Conservation (phyloP, 306 rosid genomes). For the Malus sylvestris region DNA sequence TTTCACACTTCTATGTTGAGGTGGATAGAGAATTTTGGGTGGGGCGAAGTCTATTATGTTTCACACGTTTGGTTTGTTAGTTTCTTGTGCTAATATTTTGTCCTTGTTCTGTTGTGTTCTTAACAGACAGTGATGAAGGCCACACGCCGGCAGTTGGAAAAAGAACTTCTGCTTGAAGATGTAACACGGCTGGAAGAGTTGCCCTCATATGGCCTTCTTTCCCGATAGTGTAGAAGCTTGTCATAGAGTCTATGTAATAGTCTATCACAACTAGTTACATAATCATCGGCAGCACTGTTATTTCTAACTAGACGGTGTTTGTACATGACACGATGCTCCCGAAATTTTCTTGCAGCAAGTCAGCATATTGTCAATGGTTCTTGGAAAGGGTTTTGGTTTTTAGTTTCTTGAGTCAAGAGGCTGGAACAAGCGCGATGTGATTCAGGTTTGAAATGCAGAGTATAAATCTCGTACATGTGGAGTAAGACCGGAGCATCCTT, state of each 20-base stretch:
- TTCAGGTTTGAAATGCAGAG: conserved; percentile 30
- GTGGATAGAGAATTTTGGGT: neutral
- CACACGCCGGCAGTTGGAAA: conserved; percentile 89
- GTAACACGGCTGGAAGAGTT: conserved; percentile 71
- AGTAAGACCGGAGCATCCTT: neutral
- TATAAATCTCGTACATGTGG: conserved; percentile 4
- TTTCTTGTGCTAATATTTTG: conserved; percentile 13
- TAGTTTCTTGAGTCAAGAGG: conserved; percentile 21
- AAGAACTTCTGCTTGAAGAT: conserved; percentile 78
- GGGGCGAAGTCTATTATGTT: neutral
- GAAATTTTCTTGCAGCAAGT: conserved; percentile 23
- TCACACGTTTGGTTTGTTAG: neutral
- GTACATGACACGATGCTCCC: conserved; percentile 41
- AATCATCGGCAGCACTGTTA: conserved; percentile 1
- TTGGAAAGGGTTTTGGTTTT: conserved; percentile 20
- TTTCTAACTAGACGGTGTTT: conserved; percentile 35
- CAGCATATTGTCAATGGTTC: conserved; percentile 32
- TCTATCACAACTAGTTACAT: conserved; percentile 19
- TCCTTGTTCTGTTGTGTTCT: conserved; percentile 4
- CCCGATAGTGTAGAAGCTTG: conserved; percentile 35
- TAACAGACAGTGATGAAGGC: conserved; percentile 91
- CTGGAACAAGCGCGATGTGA: conserved; percentile 19
- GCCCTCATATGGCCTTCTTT: conserved; percentile 81
- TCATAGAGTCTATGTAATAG: conserved; percentile 11
- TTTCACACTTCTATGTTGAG: neutral